phyloP scores from a whole-genome alignment of 768 basidiomycete genomes.

The Rhizopogon vinicolor region DNA sequence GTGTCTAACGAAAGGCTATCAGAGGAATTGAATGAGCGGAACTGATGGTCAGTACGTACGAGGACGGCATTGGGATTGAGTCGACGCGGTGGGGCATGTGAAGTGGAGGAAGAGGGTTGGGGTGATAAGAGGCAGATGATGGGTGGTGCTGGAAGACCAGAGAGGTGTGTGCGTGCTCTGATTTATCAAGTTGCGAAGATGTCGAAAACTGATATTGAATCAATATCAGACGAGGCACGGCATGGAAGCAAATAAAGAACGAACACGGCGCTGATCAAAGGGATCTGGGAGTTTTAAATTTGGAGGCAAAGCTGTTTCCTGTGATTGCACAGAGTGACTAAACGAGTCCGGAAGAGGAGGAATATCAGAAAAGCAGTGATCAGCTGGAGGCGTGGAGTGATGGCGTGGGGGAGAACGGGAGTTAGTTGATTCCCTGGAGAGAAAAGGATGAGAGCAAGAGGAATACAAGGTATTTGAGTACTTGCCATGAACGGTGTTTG shows the following conservation, averaged over 20 bases:
- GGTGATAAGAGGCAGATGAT: conserved; percentile 10
- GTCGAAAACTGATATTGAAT: conserved; percentile 35
- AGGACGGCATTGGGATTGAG: conserved; percentile 26
- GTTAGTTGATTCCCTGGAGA: conserved; percentile 24
- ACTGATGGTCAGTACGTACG: conserved; percentile 24
- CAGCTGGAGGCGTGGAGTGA: conserved; percentile 19
- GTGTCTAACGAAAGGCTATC: conserved; percentile 24
- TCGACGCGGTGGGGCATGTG: conserved; percentile 54
- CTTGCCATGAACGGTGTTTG: conserved; percentile 23
- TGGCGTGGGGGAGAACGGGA: conserved; percentile 17
- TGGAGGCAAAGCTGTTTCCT: conserved; percentile 27
- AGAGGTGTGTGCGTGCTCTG: conserved; percentile 19
- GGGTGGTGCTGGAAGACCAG: conserved; percentile 11
- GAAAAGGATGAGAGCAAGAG: conserved; percentile 10
- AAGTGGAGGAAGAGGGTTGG: conserved; percentile 10
- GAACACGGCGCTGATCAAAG: conserved; percentile 32
- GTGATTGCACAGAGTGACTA: conserved; percentile 12
- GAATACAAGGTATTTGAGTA: conserved; percentile 16
- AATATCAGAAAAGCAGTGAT: conserved; percentile 30
- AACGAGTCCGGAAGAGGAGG: too few species aligned
- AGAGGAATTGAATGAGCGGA: conserved; percentile 21
- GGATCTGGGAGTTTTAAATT: conserved; percentile 28
- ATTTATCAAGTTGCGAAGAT: conserved; percentile 33
- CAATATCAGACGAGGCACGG: conserved; percentile 35
- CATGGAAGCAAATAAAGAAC: conserved; percentile 28